Conservation (phyloP, 257 asterid species). For the Nicotiana obtusifolia region DNA sequence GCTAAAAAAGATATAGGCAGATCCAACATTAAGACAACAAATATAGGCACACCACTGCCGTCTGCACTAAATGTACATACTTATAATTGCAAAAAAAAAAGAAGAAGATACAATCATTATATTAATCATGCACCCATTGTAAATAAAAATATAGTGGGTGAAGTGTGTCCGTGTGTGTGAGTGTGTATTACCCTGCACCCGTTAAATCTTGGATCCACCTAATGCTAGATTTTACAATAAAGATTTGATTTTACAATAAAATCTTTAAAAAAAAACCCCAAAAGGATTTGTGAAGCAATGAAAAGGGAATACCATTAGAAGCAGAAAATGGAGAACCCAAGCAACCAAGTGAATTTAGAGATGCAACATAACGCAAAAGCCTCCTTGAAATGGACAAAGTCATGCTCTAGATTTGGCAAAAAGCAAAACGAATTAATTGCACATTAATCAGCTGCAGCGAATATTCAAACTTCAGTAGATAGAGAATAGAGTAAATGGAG, state of each 20-base stretch:
- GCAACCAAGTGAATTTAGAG: slow-evolving; percentile 11
- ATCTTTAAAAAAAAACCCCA: background rate
- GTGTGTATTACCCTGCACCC: background rate
- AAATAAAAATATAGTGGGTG: background rate
- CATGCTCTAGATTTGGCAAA: background rate
- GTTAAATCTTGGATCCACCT: background rate
- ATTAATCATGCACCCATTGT: background rate
- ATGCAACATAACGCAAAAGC: slow-evolving; percentile 8
- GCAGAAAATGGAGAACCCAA: slow-evolving; percentile 3
- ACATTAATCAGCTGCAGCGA: background rate
- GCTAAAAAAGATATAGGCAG: background rate
- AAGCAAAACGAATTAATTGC: background rate
- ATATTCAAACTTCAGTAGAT: background rate
- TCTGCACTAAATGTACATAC: background rate
- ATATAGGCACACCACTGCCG: no score
- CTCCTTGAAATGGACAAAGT: slow-evolving; percentile 24
- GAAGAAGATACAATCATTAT: background rate
- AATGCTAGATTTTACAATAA: background rate
- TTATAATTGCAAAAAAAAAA: background rate
- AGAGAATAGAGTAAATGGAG: no score
- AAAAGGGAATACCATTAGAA: slow-evolving; percentile 7
- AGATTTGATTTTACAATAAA: background rate
- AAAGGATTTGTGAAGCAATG: background rate
- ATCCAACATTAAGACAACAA: background rate
- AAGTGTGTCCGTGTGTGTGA: background rate